These are phyloP conservation scores for Tuber calosporum DNA, from an alignment of 495 filamentous ascomycete species.

Conservation along the genomic window DNA sequence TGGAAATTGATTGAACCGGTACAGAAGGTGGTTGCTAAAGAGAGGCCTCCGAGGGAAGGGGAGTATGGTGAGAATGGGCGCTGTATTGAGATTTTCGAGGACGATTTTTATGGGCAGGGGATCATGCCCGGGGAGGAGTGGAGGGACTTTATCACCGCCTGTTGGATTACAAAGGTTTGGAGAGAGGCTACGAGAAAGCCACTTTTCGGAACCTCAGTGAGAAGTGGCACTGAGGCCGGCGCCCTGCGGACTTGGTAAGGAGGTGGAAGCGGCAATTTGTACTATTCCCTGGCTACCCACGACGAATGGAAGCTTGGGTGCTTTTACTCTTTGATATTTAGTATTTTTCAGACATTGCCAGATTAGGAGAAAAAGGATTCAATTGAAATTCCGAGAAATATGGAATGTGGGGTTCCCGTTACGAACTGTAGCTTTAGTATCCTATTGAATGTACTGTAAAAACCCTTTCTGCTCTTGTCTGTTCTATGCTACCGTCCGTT, in stretches of 20 bases:
- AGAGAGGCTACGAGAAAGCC: constrained; percentile 31
- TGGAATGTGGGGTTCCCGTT: not conserved
- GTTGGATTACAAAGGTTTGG: constrained; percentile 41
- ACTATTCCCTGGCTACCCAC: not conserved
- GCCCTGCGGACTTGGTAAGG: not conserved
- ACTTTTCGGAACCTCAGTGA: constrained; percentile 21
- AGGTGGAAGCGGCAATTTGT: not conserved
- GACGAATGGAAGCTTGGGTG: not conserved
- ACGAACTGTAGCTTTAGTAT: not conserved
- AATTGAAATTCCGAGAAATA: not conserved
- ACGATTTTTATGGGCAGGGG: constrained; percentile 25
- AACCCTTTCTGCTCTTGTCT: not conserved
- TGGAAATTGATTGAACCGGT: constrained; percentile 38
- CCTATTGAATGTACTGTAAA: not conserved
- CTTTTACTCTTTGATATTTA: not conserved
- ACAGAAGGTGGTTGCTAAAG: constrained; percentile 31
- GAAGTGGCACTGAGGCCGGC: constrained; percentile 7
- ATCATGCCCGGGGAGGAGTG: constrained; percentile 35
- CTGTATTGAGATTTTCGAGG: constrained; percentile 35
- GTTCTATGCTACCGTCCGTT: not conserved
- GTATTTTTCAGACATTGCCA: not conserved
- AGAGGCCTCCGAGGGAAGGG: constrained; percentile 12
- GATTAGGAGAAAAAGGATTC: not conserved
- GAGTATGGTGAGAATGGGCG: constrained; percentile 35
- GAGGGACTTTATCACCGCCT: constrained; percentile 39